Evolutionary conservation across 805 yeast genomes (phyloP), one percentile per base, ranked within the genome.

Genomic region (Wickerhamomyces pijperi): DNA sequence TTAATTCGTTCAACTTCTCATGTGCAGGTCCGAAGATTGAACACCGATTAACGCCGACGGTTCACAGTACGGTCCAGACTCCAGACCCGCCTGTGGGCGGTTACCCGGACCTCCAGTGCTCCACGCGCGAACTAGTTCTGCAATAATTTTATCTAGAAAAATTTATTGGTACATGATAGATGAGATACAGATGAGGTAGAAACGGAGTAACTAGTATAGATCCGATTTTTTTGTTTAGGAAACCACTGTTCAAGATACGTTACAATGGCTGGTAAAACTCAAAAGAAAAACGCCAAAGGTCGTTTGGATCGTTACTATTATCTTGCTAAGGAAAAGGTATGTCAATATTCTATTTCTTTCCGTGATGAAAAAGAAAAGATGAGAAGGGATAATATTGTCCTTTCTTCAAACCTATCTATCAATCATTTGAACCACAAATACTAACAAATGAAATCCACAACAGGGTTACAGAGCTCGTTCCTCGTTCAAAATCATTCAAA

Each of bases 391-490:
- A n/a, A n/a, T n/a, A n/a, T n/a, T n/a, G n/a, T 19, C 34, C 21
- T 18, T 17, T 25, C n/a, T 29, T n/a, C n/a, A 14, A 16, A 6
- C 11, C 19, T n/a, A 34, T 25, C 15, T 21, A 15, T 15, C 28
- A 18, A 21, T 6, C 11, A 14, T 25, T 11, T 8, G 5, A 25
- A 13, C 7, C 7, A 8, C 7, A 25, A 21, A 14, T 38, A 39
- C 46, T 39, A 41, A 39, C 45, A 20, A 21, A 34, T 29, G 11
- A 3, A 15, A 25, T 12, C 15, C 5, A 5, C 13, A 13, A 28
- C 41, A 60, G 63, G 98, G 98, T 35, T 92, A 92, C 56, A 76
- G 99, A 60, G 98, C 98, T 38, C 95, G 98, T 74, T 92, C 99
- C 34, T 87, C 97, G 20, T 92, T 92, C 67, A 92, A 92, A 60